These are phyloP conservation scores for Cladosporium oxysporum DNA, from an alignment of 2,329 filamentous ascomycete species.

Conservation along the genomic window DNA sequence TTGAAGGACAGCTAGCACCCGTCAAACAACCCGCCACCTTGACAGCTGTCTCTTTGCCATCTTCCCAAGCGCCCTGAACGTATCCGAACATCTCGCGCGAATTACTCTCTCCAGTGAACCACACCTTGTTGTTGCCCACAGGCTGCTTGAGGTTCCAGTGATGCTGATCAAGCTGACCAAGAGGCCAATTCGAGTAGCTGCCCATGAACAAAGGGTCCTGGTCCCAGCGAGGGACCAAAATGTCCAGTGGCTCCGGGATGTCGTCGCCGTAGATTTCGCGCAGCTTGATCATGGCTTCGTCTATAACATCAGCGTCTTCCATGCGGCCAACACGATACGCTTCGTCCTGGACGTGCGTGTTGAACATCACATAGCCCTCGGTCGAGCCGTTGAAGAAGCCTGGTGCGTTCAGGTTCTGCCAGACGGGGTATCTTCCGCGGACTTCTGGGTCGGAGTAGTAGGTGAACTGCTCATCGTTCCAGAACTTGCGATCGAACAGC, in stretches of 20 bases:
- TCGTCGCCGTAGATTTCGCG: conserved; percentile 62
- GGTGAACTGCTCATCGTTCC: conserved; percentile 58
- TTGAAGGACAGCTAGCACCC: conserved; percentile 4
- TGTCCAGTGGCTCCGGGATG: conserved; percentile 61
- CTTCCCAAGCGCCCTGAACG: conserved; percentile 17
- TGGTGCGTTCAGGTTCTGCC: conserved; percentile 61
- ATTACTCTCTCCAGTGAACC: conserved; percentile 14
- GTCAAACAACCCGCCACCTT: conserved; percentile 13
- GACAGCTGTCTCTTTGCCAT: conserved; percentile 11
- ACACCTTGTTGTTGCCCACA: conserved; percentile 39
- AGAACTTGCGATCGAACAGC: conserved; percentile 68
- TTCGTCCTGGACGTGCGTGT: conserved; percentile 60
- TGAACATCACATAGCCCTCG: conserved; percentile 65
- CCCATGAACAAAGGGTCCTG: conserved; percentile 55
- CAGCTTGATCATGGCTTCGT: conserved; percentile 59
- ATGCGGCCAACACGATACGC: conserved; percentile 62
- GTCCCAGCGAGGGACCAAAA: conserved; percentile 64
- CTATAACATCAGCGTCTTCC: conserved; percentile 58
- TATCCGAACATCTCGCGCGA: conserved; percentile 11
- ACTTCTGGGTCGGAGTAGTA: conserved; percentile 53
- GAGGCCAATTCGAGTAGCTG: conserved; percentile 69
- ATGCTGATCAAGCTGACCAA: conserved; percentile 63
- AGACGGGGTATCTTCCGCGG: conserved; percentile 61
- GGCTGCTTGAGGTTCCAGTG: conserved; percentile 67
- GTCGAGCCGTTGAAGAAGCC: conserved; percentile 56